Conservation (phyloP, 2,329 filamentous ascomycete species). For the Penicillium psychrosexuale region DNA sequence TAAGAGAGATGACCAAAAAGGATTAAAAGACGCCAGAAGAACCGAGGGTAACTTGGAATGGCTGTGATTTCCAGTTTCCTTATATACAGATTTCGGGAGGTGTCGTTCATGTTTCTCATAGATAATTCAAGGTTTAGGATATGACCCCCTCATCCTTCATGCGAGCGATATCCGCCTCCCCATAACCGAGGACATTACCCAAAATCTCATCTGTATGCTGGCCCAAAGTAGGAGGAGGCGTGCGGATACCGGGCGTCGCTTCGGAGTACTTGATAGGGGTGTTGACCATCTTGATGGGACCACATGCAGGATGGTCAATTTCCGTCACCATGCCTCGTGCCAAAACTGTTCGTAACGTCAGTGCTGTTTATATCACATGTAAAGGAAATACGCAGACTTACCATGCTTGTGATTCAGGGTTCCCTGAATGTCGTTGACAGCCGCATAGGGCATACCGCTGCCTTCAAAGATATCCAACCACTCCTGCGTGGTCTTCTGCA, state of each 20-base stretch:
- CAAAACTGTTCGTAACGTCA: slow-evolving; percentile 44
- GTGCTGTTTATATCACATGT: background rate
- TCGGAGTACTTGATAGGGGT: slow-evolving; percentile 93
- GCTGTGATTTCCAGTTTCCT: background rate
- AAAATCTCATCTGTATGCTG: slow-evolving; percentile 83
- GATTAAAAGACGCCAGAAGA: background rate
- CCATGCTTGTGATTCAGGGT: slow-evolving; percentile 84
- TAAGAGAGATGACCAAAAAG: background rate
- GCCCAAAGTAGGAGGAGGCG: slow-evolving; percentile 77
- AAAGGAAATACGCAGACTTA: slow-evolving; percentile 31
- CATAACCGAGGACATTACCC: slow-evolving; percentile 59
- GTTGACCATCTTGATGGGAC: slow-evolving; percentile 84
- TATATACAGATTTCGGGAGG: slow-evolving; percentile 6
- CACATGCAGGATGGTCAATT: slow-evolving; percentile 77
- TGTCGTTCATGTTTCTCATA: slow-evolving; percentile 2
- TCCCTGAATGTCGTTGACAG: slow-evolving; percentile 86
- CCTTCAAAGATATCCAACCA: slow-evolving; percentile 86
- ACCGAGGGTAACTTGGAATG: background rate
- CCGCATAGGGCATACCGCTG: slow-evolving; percentile 90
- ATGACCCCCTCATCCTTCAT: slow-evolving; percentile 68
- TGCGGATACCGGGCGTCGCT: slow-evolving; percentile 70
- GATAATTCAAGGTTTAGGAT: slow-evolving; percentile 36
- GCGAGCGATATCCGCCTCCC: slow-evolving; percentile 55
- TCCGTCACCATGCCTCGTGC: slow-evolving; percentile 89
- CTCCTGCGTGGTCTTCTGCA: slow-evolving; percentile 74